A percentile compares a stretch with the other conserved stretches of the same genome.
These are phyloP conservation scores for Huiozyma naganishii DNA, from an alignment of 805 yeast species.

Conservation along the genomic window DNA sequence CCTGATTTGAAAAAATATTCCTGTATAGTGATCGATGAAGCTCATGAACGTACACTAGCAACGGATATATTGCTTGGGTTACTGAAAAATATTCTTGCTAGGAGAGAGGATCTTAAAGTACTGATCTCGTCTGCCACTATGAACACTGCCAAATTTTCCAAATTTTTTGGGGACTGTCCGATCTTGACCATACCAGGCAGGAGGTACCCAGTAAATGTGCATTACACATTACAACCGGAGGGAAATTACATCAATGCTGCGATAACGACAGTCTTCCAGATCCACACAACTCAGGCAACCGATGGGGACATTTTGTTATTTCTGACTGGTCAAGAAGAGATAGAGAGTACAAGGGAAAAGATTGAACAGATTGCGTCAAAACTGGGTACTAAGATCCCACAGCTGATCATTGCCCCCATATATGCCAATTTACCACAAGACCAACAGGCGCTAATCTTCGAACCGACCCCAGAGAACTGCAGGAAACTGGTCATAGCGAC, in stretches of 20 bases:
- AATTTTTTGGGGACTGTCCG: slow-evolving; percentile 74
- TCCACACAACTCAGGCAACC: slow-evolving; percentile 49
- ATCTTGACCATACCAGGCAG: slow-evolving; percentile 87
- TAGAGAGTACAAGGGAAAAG: slow-evolving; percentile 69
- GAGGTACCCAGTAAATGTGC: slow-evolving; percentile 81
- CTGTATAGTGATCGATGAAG: slow-evolving; percentile 90
- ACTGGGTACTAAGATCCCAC: slow-evolving; percentile 49
- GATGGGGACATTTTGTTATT: slow-evolving; percentile 85
- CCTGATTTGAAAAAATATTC: slow-evolving; percentile 59
- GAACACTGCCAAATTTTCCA: slow-evolving; percentile 78
- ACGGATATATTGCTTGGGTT: slow-evolving; percentile 79
- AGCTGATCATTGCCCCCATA: slow-evolving; percentile 70
- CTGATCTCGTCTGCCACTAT: slow-evolving; percentile 91
- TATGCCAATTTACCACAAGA: slow-evolving; percentile 88
- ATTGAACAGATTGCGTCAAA: slow-evolving; percentile 53
- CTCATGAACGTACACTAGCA: slow-evolving; percentile 91
- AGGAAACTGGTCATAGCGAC: slow-evolving; percentile 91
- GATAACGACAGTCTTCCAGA: slow-evolving; percentile 74
- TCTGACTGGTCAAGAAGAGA: slow-evolving; percentile 93
- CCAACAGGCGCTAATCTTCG: slow-evolving; percentile 69
- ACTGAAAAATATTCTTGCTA: slow-evolving; percentile 52
- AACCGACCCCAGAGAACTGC: slow-evolving; percentile 68
- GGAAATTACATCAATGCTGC: slow-evolving; percentile 88
- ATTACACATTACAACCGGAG: slow-evolving; percentile 78
- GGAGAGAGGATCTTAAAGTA: slow-evolving; percentile 61